These are phyloP conservation scores for Spirogloea muscicola DNA, from an alignment of 139 green algal genomes.

Conservation along the genomic window DNA sequence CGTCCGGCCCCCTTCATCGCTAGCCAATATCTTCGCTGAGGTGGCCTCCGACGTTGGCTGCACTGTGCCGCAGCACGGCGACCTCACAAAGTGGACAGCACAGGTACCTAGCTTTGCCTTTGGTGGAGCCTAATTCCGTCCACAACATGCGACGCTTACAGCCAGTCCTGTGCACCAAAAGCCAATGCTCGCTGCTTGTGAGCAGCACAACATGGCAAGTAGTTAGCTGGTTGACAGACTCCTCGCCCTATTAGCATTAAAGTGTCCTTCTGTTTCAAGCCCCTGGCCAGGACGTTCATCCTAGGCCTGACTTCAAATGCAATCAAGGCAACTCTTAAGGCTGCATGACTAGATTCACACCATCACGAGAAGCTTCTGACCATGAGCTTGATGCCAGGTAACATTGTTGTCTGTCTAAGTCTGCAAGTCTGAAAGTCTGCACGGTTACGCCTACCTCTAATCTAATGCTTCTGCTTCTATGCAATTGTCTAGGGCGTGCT, in stretches of 20 bases:
- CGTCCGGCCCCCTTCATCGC: conserved; percentile 39
- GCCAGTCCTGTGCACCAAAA: background rate
- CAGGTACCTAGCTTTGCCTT: conserved; percentile 19
- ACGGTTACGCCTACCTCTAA: too few species aligned
- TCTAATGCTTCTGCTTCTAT: background rate
- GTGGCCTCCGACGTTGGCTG: conserved; percentile 63
- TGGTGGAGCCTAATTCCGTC: background rate
- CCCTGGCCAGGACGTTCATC: too few species aligned
- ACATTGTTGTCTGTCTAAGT: too few species aligned
- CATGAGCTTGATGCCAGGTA: background rate
- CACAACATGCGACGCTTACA: background rate
- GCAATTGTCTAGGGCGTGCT: conserved; percentile 66
- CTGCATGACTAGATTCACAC: background rate
- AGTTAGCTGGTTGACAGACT: too few species aligned
- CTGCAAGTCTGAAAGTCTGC: too few species aligned
- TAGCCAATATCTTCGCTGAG: conserved; percentile 76
- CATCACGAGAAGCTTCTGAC: background rate
- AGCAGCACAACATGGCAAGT: too few species aligned
- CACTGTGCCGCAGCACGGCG: conserved; percentile 58
- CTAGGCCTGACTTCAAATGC: background rate
- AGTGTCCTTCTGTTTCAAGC: too few species aligned
- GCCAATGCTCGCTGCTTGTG: too few species aligned
- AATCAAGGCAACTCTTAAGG: background rate
- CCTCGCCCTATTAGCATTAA: too few species aligned
- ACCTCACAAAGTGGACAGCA: conserved; percentile 64